Percentiles rank a stretch among this genome's conserved stretches.
These are phyloP conservation scores for Pestalotiopsis sp. DNA, from an alignment of 2,329 filamentous ascomycete genomes.

Conservation along the genomic window DNA sequence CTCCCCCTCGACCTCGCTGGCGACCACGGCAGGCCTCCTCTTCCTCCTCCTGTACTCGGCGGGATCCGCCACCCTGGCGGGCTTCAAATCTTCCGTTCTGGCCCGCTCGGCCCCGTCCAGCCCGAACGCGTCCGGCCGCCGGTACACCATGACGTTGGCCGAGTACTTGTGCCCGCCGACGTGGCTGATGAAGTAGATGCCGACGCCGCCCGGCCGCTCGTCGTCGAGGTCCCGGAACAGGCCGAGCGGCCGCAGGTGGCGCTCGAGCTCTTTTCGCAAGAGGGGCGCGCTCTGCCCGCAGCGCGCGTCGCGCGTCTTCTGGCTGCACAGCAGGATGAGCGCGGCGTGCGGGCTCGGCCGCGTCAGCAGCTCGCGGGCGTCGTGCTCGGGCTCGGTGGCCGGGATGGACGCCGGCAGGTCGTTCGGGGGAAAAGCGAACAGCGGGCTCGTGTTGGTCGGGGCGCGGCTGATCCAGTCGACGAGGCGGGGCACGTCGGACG, in stretches of 20 bases:
- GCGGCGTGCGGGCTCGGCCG: constrained; percentile 79
- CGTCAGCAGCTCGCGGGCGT: constrained; percentile 33
- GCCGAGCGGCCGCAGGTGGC: constrained; percentile 82
- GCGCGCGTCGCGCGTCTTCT: constrained; percentile 89
- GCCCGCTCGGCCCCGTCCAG: constrained; percentile 46
- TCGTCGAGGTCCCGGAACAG: constrained; percentile 88
- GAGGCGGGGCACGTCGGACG: constrained; percentile 70
- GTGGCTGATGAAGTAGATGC: constrained; percentile 95
- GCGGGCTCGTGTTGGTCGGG: constrained; percentile 73
- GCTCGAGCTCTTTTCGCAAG: constrained; percentile 84
- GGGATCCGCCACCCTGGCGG: constrained; percentile 25
- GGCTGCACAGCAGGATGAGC: constrained; percentile 91
- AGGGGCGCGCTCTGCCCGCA: constrained; percentile 94
- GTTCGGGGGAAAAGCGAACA: constrained; percentile 31
- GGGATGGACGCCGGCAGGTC: constrained; percentile 36
- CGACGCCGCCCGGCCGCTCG: constrained; percentile 86
- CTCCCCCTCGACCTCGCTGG: constrained; percentile 26
- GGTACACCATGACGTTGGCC: constrained; percentile 92
- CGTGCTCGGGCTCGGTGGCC: constrained; percentile 32
- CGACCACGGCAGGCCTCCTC: constrained; percentile 30
- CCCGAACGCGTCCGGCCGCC: constrained; percentile 62
- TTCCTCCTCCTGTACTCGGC: constrained; percentile 33
- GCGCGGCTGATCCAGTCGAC: constrained; percentile 71
- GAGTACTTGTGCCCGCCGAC: constrained; percentile 96
- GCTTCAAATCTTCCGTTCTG: constrained; percentile 36